These are phyloP conservation scores for Penicillium glabrum DNA, from an alignment of 2,329 filamentous ascomycete genomes.

Conservation along the genomic window DNA sequence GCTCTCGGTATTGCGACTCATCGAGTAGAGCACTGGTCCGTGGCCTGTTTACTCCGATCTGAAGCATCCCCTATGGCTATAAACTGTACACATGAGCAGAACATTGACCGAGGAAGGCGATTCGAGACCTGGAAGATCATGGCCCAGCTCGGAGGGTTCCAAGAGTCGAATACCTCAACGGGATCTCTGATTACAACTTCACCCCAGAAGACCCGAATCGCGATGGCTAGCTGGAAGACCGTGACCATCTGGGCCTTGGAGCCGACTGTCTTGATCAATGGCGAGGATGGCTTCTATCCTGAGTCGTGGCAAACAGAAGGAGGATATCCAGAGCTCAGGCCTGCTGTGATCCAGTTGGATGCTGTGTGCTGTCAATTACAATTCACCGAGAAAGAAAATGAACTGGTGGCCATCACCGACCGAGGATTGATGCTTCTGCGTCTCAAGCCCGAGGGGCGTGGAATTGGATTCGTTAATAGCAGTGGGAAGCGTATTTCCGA, in stretches of 20 bases:
- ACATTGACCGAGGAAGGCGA: slow-evolving; percentile 42
- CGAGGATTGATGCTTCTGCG: slow-evolving; percentile 41
- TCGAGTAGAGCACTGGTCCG: slow-evolving; percentile 33
- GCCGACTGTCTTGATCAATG: slow-evolving; percentile 35
- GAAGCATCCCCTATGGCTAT: slow-evolving; percentile 27
- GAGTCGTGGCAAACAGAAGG: slow-evolving; percentile 22
- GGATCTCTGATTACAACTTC: slow-evolving; percentile 41
- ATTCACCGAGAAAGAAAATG: slow-evolving; percentile 37
- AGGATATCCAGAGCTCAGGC: slow-evolving; percentile 31
- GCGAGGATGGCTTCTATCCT: slow-evolving; percentile 34
- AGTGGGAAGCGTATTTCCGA: not conserved
- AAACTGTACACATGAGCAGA: slow-evolving; percentile 34
- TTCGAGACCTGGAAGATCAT: slow-evolving; percentile 37
- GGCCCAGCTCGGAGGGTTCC: slow-evolving; percentile 38
- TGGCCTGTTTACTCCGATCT: slow-evolving; percentile 40
- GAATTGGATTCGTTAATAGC: not conserved
- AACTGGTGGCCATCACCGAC: slow-evolving; percentile 44
- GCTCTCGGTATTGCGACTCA: slow-evolving; percentile 39
- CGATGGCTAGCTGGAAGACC: slow-evolving; percentile 43
- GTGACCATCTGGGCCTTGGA: slow-evolving; percentile 43
- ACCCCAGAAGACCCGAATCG: slow-evolving; percentile 37
- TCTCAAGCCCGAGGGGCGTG: slow-evolving; percentile 20
- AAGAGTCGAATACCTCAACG: slow-evolving; percentile 34
- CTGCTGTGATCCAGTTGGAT: slow-evolving; percentile 33
- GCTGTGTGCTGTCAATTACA: slow-evolving; percentile 40